These are phyloP conservation scores for Mortierella polycephala DNA, from an alignment of 371 early-diverging fungal genomes.

Conservation along the genomic window DNA sequence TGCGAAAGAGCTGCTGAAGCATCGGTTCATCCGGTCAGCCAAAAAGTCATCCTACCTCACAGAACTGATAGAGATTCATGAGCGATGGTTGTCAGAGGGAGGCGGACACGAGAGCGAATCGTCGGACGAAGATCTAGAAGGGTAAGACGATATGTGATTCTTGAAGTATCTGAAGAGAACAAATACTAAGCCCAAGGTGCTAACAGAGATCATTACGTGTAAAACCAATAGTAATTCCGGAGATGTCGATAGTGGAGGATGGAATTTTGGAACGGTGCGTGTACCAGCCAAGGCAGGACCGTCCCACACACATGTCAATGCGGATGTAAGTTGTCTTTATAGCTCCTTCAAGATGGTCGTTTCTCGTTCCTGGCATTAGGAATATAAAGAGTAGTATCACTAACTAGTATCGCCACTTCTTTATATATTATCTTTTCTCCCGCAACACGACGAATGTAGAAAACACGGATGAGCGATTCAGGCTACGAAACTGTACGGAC, in stretches of 20 bases:
- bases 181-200: slow-evolving; percentile 19
- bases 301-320: slow-evolving; percentile 1
- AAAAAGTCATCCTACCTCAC: slow-evolving; percentile 85
- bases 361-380: no score
- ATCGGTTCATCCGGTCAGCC: slow-evolving; percentile 86
- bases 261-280: slow-evolving; percentile 72
- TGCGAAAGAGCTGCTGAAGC: slow-evolving; percentile 91
- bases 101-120: slow-evolving; percentile 65
- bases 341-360: no score
- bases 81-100: slow-evolving; percentile 74
- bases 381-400: no score
- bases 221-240: slow-evolving; percentile 22
- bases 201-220: background rate
- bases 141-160: slow-evolving; percentile 3
- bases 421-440: background rate
- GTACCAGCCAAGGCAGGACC: slow-evolving; percentile 11
- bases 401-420: background rate
- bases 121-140: slow-evolving; percentile 64
- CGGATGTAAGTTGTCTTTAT: slow-evolving; percentile 6
- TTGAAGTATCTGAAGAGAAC: background rate
- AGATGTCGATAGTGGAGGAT: slow-evolving; percentile 55
- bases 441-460: background rate
- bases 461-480: slow-evolving; percentile 30
- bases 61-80: slow-evolving; percentile 86
- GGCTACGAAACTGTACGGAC: slow-evolving; percentile 51